Evolutionary conservation across 164 flowering plant species (phyloP), one percentile per base, ranked within the genome.

Genomic region (Dillenia turbinata): DNA sequence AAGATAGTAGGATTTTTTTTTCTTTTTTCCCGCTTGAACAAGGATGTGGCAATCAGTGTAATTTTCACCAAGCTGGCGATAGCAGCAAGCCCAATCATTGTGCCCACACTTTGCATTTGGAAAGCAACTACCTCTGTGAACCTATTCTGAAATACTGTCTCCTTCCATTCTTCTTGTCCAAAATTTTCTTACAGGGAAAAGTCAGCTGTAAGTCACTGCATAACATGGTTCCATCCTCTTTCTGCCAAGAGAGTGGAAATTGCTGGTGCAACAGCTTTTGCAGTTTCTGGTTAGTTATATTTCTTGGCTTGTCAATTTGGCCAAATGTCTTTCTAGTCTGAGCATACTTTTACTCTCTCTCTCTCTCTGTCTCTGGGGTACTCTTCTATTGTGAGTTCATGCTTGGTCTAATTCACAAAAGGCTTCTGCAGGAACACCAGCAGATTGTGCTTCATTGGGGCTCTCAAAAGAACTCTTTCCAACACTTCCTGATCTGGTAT

Each of bases 401-500:
- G 40, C 40, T 33, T 33, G 40, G 40, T 6, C 40, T 33, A 7
- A 33, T 33, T 5, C 40, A 33, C 40, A 33, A 33, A 19, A 33
- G 7, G 40, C 7, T 33, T 33, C 40, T 77, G 64, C 80, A 92
- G 98, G 98, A 65, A 88, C 89, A 44, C 98, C 98, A 16, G 96
- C 93, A 46, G 98, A 92, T 74, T 85, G 90, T 73, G 59, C 96
- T 58, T 86, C 96, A 62, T 57, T 92, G 76, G 98, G 96, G 19
- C 45, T 90, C 67, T 92, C 96, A 19, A 52, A 76, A 70, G 71
- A 71, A 49, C 89, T 92, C 40, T 92, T 90, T 62, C 86, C 90
- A 47, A 59, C 74, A 19, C 44, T 75, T 54, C 90, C 98, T 71
- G 96, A 90, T 75, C 75, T 92, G 91, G 98, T 92, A 78, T 12